Conservation (phyloP, 148 eudicot species). For the Dysphania ambrosioides region DNA sequence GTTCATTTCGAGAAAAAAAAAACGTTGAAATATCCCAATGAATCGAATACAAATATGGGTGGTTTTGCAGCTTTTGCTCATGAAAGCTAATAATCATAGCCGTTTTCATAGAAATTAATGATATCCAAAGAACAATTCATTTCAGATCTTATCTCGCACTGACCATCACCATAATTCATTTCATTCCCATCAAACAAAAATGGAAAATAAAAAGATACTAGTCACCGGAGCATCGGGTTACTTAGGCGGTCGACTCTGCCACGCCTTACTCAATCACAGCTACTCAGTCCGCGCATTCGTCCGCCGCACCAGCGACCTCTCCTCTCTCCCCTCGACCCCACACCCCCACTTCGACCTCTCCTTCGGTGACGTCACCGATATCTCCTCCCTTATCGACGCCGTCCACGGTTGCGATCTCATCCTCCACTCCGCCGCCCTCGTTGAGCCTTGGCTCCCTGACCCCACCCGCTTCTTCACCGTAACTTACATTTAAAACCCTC, state of each 20-base stretch:
- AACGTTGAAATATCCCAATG: no score
- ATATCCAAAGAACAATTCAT: no score
- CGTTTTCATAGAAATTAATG: no score
- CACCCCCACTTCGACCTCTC: constrained; percentile 40
- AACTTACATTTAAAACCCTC: constrained; percentile 14
- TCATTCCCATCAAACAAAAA: no score
- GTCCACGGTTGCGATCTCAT: constrained; percentile 55
- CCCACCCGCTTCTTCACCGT: constrained; percentile 54
- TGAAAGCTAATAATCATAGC: no score
- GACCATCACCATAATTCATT: no score
- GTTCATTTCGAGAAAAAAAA: no score
- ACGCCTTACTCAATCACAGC: constrained; percentile 49
- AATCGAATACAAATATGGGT: no score
- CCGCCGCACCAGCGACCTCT: constrained; percentile 59
- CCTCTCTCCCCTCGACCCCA: constrained; percentile 45
- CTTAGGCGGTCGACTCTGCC: constrained; percentile 77
- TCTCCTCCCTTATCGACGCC: constrained; percentile 56
- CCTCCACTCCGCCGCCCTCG: constrained; percentile 87
- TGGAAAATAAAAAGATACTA: constrained; percentile 31
- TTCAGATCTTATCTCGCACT: no score
- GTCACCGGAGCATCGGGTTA: constrained; percentile 97
- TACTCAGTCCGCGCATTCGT: constrained; percentile 80
- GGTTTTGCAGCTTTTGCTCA: no score
- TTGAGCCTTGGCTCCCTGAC: constrained; percentile 91
- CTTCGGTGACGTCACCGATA: constrained; percentile 76